A percentile compares a stretch with the other conserved stretches of the same genome.
phyloP scores from a whole-genome alignment of 306 rosid genomes.

The Myrica gale region DNA sequence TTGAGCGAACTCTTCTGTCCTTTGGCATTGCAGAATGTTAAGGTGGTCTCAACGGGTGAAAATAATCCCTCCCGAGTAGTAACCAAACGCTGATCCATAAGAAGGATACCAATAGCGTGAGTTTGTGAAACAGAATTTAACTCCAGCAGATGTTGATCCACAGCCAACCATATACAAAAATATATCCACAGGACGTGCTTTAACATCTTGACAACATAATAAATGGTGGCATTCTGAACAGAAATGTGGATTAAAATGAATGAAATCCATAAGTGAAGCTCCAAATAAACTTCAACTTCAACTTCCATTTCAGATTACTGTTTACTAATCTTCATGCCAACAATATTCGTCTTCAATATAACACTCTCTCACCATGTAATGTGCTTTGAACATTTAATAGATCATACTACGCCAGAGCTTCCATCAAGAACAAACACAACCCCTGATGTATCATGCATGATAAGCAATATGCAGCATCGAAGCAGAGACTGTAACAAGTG shows the following conservation, averaged over 20 bases:
- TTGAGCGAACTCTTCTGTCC: slow-evolving; percentile 22
- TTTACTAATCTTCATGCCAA: not conserved
- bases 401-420: not conserved
- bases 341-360: not conserved
- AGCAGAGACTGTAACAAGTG: not conserved
- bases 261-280: not conserved
- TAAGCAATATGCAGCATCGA: not conserved
- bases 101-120: not conserved
- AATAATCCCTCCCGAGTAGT: not conserved
- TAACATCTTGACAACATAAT: not conserved
- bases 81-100: not conserved
- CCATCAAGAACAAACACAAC: not conserved
- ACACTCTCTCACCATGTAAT: not conserved
- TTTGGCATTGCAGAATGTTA: slow-evolving; percentile 13
- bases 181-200: not conserved
- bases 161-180: not conserved
- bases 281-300: not conserved
- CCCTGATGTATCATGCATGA: not conserved
- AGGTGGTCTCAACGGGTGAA: not conserved
- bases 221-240: not conserved
- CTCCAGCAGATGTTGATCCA: not conserved
- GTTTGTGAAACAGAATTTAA: not conserved
- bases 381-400: not conserved
- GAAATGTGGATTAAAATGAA: not conserved
- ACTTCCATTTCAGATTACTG: not conserved